Conservation (phyloP, 306 rosid genomes). For the Acacia melanoxylon region DNA sequence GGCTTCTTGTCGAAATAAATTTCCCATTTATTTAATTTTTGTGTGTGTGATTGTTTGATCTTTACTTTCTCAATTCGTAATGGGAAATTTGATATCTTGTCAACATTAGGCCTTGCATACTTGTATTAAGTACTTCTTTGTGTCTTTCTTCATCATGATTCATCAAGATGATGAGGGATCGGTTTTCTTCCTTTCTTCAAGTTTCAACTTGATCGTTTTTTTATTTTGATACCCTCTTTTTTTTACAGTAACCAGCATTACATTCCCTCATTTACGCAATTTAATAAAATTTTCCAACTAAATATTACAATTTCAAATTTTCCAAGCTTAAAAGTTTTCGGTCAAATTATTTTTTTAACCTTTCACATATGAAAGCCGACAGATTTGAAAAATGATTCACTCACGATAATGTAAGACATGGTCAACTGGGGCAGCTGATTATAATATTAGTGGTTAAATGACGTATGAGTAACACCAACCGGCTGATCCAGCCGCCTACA, state of each 20-base stretch:
- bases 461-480: not conserved
- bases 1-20: not conserved
- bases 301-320: not conserved
- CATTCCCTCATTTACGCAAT: not conserved
- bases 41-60: not conserved
- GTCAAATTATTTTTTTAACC: not conserved
- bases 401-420: not conserved
- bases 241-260: not conserved
- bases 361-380: not conserved
- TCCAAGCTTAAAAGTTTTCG: not conserved
- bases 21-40: not conserved
- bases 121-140: not conserved
- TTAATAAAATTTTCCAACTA: not conserved
- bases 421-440: not conserved
- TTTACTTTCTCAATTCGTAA: not conserved
- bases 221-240: not conserved
- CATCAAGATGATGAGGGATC: conserved; percentile 6
- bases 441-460: not conserved
- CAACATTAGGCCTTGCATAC: not conserved
- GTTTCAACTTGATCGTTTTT: not conserved
- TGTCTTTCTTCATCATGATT: not conserved
- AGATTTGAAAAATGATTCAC: not conserved
- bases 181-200: not conserved
- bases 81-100: not conserved
- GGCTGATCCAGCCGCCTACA: conserved; percentile 27